phyloP scores from a whole-genome alignment of 2,329 filamentous ascomycete species.

The Aureobasidium sp. region DNA sequence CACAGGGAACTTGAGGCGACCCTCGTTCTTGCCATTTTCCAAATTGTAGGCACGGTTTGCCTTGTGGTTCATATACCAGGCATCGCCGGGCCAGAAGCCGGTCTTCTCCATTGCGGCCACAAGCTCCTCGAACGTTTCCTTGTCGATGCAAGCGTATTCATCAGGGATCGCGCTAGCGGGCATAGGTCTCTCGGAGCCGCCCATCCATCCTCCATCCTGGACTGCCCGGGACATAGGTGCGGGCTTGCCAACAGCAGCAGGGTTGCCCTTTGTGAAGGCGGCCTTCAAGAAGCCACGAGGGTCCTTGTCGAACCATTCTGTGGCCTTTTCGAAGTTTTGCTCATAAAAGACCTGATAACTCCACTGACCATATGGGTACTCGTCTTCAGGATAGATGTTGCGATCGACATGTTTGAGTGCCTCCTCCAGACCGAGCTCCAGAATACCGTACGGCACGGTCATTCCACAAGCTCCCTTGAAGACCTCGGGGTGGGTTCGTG shows the following conservation, averaged over 20 bases:
- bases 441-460: conserved; percentile 35
- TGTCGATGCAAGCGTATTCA: conserved; percentile 26
- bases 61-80: conserved; percentile 40
- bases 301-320: conserved; percentile 18
- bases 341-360: conserved; percentile 32
- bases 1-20: conserved; percentile 30
- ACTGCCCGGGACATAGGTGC: conserved; percentile 19
- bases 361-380: conserved; percentile 35
- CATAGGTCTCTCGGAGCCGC: conserved; percentile 23
- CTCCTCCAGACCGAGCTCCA: conserved; percentile 37
- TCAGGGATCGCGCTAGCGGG: conserved; percentile 28
- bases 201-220: conserved; percentile 29
- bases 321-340: conserved; percentile 22
- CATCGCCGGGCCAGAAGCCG: conserved; percentile 34
- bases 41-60: conserved; percentile 7
- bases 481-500: conserved; percentile 28
- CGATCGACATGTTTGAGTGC: conserved; percentile 35
- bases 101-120: conserved; percentile 34
- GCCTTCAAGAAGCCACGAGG: conserved; percentile 24
- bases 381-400: conserved; percentile 39
- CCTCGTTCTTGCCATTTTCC: conserved; percentile 34
- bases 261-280: conserved; percentile 24
- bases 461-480: conserved; percentile 27
- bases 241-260: conserved; percentile 25
- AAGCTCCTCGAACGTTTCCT: conserved; percentile 25